Conservation (phyloP, 2,329 filamentous ascomycete species). For the Alternaria rosae region DNA sequence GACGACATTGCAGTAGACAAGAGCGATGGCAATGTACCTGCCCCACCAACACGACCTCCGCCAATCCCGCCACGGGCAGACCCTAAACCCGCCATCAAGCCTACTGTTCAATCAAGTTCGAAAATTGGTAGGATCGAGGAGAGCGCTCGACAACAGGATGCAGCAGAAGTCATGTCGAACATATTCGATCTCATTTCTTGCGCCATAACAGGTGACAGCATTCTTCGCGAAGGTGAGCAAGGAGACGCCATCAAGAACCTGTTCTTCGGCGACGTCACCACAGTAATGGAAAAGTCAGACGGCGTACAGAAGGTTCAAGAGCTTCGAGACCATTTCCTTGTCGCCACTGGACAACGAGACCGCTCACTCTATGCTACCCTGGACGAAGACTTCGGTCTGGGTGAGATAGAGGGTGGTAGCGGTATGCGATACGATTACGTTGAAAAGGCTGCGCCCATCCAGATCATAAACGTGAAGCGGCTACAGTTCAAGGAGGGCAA, state of each 20-base stretch:
- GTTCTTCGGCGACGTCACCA: constrained; percentile 56
- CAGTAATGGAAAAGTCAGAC: constrained; percentile 41
- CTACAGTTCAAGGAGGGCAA: constrained; percentile 69
- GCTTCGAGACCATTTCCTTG: constrained; percentile 68
- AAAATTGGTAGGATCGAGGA: constrained; percentile 61
- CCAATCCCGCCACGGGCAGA: constrained; percentile 65
- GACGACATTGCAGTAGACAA: constrained; percentile 33
- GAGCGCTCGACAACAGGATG: constrained; percentile 82
- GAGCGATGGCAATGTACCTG: constrained; percentile 29
- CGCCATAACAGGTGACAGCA: constrained; percentile 76
- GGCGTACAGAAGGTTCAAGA: constrained; percentile 62
- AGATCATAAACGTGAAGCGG: constrained; percentile 90
- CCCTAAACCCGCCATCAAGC: constrained; percentile 6
- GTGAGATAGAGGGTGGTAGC: constrained; percentile 64
- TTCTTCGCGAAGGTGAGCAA: constrained; percentile 76
- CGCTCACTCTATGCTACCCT: constrained; percentile 83
- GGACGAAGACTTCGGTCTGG: constrained; percentile 83
- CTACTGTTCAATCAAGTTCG: constrained; percentile 21
- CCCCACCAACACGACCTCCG: constrained; percentile 59
- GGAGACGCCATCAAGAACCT: constrained; percentile 74
- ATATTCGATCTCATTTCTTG: constrained; percentile 90
- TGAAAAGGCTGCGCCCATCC: constrained; percentile 77
- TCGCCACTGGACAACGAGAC: constrained; percentile 65
- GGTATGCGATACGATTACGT: constrained; percentile 45
- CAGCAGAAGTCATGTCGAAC: constrained; percentile 93